Base-by-base conservation (phyloP, 2,329 filamentous ascomycete species). In the Leptoxyphium fumago region DNA sequence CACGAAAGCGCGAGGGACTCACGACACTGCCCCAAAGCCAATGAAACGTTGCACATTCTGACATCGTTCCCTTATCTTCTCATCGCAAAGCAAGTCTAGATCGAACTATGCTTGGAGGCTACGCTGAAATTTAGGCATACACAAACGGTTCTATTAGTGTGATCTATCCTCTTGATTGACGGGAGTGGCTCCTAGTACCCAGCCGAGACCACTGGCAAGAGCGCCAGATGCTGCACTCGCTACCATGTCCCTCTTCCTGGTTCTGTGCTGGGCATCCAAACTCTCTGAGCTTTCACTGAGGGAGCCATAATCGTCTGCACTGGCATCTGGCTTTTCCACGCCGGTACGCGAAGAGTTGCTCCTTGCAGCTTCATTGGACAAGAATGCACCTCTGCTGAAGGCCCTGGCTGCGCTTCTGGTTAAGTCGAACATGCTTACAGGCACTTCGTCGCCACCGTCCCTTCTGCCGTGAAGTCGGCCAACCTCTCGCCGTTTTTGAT, bases 171-270 rank as follows among this genome's bases (percentile, higher is more conserved):
- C 30, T 30, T 43, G 40, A 14, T 55, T 47, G 29, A 49, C 57
- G 13, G 59, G 59, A 41, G 57, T 58, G n/a, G 59, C 61, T 58
- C 77, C 77, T 44, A 81, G 57, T 45, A 80, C 73, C 77, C 77
- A 81, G 8, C 77, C 77, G 53, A 81, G 64, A 9, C 77, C 77
- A 56, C 69, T 76, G 7, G 74, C 75, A 54, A 80, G 58, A 6
- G 74, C 75, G 2, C 74, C 75, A 10, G 73, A 78, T 5, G 79
- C 77, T 59, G 76, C 76, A 61, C 70, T 79, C 46, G 75, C 75
- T 40, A 80, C 74, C 63, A 79, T 80, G 58, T 89, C 84, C 52
- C 84, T 72, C 67, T 80, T 88, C 53, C 84, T 73, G 32, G 75
- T 68, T 45, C 69, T 64, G 46, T 69, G 61, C 28, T 63, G 61